Conservation (phyloP, 1,284 basidiomycete genomes). For the Fomes fomentarius region DNA sequence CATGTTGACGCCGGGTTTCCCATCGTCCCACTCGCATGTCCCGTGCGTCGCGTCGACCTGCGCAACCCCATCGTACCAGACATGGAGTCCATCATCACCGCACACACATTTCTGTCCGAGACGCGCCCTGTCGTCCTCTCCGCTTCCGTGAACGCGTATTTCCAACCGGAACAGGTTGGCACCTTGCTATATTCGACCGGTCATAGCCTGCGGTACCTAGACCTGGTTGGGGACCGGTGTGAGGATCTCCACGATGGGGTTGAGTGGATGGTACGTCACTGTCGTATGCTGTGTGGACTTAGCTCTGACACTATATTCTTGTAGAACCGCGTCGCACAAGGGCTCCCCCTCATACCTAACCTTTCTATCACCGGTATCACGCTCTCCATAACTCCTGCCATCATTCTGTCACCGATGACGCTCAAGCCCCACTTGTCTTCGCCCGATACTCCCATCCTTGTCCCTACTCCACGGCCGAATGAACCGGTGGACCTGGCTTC, state of each 20-base stretch:
- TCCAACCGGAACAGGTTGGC: constrained; percentile 15
- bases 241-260: constrained; percentile 13
- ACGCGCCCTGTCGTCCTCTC: constrained; percentile 23
- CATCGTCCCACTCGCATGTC: constrained; percentile 17
- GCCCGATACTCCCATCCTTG: neutral
- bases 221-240: constrained; percentile 22
- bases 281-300: neutral
- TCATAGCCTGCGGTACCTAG: constrained; percentile 16
- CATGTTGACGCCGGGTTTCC: constrained; percentile 18
- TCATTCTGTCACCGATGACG: constrained; percentile 1
- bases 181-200: constrained; percentile 16
- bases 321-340: constrained; percentile 14
- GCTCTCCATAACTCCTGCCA: constrained; percentile 15
- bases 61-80: constrained; percentile 19
- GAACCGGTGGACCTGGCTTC: constrained; percentile 7
- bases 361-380: constrained; percentile 13
- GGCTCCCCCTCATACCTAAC: constrained; percentile 5
- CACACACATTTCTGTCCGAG: constrained; percentile 20
- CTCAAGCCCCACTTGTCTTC: constrained; percentile 1
- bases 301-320: constrained; percentile 4
- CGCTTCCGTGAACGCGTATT: constrained; percentile 8
- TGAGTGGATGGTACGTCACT: constrained; percentile 17
- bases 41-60: constrained; percentile 17
- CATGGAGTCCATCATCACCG: constrained; percentile 10
- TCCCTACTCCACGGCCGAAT: neutral